Evolutionary conservation across 441 rosid species (phyloP), one percentile per base, ranked within the genome.

Genomic region (Populus hybrid): DNA sequence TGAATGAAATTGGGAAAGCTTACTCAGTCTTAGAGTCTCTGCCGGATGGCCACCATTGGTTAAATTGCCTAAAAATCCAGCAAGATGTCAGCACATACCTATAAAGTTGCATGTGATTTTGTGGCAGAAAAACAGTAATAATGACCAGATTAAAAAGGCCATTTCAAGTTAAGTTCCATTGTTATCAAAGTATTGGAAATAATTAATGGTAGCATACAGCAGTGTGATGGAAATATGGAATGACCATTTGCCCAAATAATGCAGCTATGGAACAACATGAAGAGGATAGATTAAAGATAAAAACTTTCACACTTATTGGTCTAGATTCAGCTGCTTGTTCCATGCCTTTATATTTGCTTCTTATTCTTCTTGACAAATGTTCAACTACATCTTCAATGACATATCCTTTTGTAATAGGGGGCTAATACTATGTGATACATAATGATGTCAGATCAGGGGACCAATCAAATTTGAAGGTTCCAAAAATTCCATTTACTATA

Each of bases 1-100:
- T 76, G 72, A 77, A 85, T 81, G 85, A 88, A 89, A 82, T 76
- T 84, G 82, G 40, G 91, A 84, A 72, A 67, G 78, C 78, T 83
- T 87, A 76, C 82, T 78, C 73, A 69, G 4, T 73, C 69, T 81
- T 38, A 26, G 32, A 40, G 68, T 79, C 71, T 79, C 90, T 75
- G 78, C 73, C 71, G 57, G 80, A 32, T 73, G 79, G 75, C 78
- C 85, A 81, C 81, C 86, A 77, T 67, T 76, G 50, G 24, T 78
- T 82, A 81, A 73, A 71, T 81, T 76, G 72, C 73, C 85, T 87
- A 68, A 76, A 68, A 84, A 34, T 73, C 67, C 81, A 68, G 54
- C 81, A 70, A 50, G 59, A 66, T 30, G 20, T 64, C 72, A 80
- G 78, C 74, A 77, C 57, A 67, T 74, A 40, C 42, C 69, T 28